Evolutionary conservation across 768 basidiomycete genomes (phyloP), one percentile per base, ranked within the genome.

Genomic region (Fomitopsis serialis): DNA sequence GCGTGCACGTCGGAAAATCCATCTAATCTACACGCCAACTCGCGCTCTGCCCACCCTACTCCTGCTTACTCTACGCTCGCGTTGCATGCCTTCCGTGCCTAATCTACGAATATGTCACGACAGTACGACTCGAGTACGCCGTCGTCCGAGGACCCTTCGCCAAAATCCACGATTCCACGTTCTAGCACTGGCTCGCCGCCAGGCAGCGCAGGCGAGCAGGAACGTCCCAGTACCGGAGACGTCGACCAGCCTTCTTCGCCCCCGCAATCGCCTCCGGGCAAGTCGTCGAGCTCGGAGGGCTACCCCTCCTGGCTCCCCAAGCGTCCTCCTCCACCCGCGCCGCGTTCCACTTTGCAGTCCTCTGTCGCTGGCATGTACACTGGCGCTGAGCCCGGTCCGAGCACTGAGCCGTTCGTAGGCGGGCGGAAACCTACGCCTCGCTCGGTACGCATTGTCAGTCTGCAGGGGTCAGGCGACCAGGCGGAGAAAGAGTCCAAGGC

Each of bases 281-380:
- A 61, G 52, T 64, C 65, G 9, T 66, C 63, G 0, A 60, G 68
- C 48, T 78, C 78, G 17, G 87, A 88, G 58, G 84, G 84, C 13
- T 92, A 92, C 65, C 90, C 90, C 2, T 84, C 87, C 22, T 92
- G 90, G 90, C 82, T 92, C 1, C 90, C 90, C 17, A 80, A 74
- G 54, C 78, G 90, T 13, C 90, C 91, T 2, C 83, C 82, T 15
- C 87, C 81, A 0, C 90, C 90, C 0, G 81, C 80, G 8, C 90
- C 91, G 2, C 78, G 79, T 3, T 87, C 86, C 10, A 89, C 86
- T 1, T 68, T 87, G 52, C 81, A 81, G 54, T 82, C 80, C 7
- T 80, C 78, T 24, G 72, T 77, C 45, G 75, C 73, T n/a, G 66
- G 71, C 51, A 62, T 67, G 60, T 58, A 59, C 59, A 6, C 37